Evolutionary conservation across 2,329 filamentous ascomycete genomes (phyloP), one percentile per base, ranked within the genome.

Genomic region (Emydomyces testavorans): DNA sequence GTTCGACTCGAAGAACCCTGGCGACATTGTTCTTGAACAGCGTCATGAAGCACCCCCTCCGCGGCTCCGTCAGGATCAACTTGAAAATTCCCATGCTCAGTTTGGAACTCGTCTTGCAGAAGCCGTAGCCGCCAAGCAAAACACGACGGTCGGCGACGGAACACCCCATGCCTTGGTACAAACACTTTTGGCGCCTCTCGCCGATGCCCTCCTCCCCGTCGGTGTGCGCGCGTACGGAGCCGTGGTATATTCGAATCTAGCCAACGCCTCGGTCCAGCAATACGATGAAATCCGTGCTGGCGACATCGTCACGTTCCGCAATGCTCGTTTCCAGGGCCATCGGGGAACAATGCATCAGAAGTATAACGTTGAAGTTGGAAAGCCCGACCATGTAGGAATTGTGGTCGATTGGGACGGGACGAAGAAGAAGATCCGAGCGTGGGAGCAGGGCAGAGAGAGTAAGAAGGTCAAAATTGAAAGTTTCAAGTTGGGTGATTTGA

Each of bases 331-430:
- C 69, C 87, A 95, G 66, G 92, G 92, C 50, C 94, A 95, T 65
- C 86, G 90, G 57, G 92, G 92, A 1, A 78, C 88, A 3, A 89
- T 98, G 84, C 89, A 96, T 62, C 83, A 85, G 55, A 96, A 95
- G 65, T 98, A 98, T 65, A 82, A 75, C 41, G 72, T 79, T 45
- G 92, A 98, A 57, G 85, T 95, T 1, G 89, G 88, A 54, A 92
- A 86, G 62, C 86, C 78, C 7, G 76, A 90, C 54, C 92, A 98
- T 60, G 90, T 96, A 0, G 92, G 78, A 1, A 71, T 98, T 2
- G 90, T 98, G 3, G 78, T 87, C 7, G 92, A 98, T 64, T 98
- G 92, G 92, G 92, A 98, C 64, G 92, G 92, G 2, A 94, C 87
- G 34, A 94, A 95, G 77, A 94, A 94, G 76, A 95, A 96, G 74